Evolutionary conservation across 441 rosid genomes (phyloP), one percentile per base, ranked within the genome.

Genomic region (Gossypium davidsonii): DNA sequence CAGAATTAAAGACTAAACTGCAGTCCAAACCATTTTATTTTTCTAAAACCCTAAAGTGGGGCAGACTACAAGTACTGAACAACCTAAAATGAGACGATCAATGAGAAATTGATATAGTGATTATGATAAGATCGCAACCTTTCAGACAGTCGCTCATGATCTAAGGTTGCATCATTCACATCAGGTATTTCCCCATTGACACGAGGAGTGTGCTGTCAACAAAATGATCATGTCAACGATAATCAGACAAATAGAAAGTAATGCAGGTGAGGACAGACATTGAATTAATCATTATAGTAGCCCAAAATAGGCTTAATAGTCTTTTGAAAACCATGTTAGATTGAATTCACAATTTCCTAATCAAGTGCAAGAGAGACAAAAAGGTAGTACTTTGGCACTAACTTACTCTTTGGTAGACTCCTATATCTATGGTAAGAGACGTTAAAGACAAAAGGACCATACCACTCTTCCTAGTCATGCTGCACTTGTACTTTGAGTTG

Each of bases 201-300:
- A 75, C 96, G 90, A 51, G 98, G 98, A 51, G 94, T 92, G 80
- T 85, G 98, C 98, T 94, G 91, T 77, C 80, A 83, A 79, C 25
- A 86, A n/a, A 74, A 71, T 46, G 28, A 79, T 67, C 55, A 62
- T 44, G 61, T 67, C 7, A 58, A 56, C 12, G 18, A 56, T 56
- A 20, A 28, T 28, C 4, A 46, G 11, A 25, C 21, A 66, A 66
- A 21, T 23, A 23, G 34, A 14, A 55, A 63, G 56, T 53, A 55
- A 52, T n/a, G 7, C 37, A 69, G 8, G 28, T 14, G 53, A 49
- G 26, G 49, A 23, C 11, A 71, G 66, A 75, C 25, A 26, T 25
- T 64, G 17, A 14, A 55, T 26, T 59, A 65, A 17, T 25, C 23
- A 18, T 42, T 23, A 70, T 70, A 39, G 12, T 7, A 56, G 64